phyloP scores from a whole-genome alignment of 768 basidiomycete species.

The Lanmaoa pseudosensibilis region DNA sequence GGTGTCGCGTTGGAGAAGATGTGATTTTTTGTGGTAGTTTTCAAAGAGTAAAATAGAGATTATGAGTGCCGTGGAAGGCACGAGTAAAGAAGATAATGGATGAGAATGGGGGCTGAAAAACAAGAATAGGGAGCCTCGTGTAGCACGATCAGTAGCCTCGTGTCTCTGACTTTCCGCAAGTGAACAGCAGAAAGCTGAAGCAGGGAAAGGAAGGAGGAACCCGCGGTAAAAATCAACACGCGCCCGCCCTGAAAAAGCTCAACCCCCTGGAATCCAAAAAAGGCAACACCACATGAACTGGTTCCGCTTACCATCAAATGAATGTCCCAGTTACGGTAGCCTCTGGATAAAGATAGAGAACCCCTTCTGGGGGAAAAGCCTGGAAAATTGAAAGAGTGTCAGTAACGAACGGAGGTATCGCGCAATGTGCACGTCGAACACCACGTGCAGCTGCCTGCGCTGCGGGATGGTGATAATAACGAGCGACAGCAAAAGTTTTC shows the following conservation, averaged over 20 bases:
- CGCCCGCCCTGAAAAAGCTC: constrained; percentile 36
- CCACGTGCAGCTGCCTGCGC: constrained; percentile 12
- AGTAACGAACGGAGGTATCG: constrained; percentile 5
- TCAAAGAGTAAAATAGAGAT: constrained; percentile 16
- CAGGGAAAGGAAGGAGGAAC: constrained; percentile 22
- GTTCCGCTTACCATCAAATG: constrained; percentile 30
- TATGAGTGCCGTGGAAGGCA: constrained; percentile 17
- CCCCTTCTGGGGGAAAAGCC: not conserved
- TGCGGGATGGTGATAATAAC: constrained; percentile 1
- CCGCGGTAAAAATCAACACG: constrained; percentile 26
- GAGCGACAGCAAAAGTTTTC: not conserved
- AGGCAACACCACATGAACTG: constrained; percentile 25
- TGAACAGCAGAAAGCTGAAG: constrained; percentile 30
- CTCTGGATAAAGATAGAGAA: not conserved
- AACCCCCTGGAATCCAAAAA: constrained; percentile 29
- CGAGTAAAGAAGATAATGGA: constrained; percentile 26
- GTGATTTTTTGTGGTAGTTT: constrained; percentile 17
- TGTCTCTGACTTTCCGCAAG: constrained; percentile 46
- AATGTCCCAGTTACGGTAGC: constrained; percentile 13
- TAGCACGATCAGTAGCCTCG: constrained; percentile 45
- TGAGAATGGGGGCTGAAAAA: constrained; percentile 1
- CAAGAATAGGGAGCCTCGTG: constrained; percentile 47
- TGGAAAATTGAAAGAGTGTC: constrained; percentile 3
- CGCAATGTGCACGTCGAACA: not conserved
- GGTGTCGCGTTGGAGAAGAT: constrained; percentile 36